Percentiles rank a stretch among this genome's conserved stretches.
These are phyloP conservation scores for Kurtzmaniella quercitrusa DNA, from an alignment of 1,139 yeast genomes.

Conservation along the genomic window DNA sequence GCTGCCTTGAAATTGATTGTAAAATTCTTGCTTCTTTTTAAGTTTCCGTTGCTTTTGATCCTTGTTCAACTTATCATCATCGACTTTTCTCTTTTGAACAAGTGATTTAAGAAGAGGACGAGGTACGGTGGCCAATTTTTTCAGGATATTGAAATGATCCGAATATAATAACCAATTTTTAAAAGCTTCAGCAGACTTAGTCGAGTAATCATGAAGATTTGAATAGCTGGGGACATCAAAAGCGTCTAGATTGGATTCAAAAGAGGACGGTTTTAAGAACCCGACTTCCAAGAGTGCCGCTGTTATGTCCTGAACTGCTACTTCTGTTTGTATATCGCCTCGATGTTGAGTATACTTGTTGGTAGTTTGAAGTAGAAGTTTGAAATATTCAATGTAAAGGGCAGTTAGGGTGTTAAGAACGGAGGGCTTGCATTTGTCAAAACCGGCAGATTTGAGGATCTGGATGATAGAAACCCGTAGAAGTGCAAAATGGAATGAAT, in stretches of 20 bases:
- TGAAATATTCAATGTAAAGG: conserved; percentile 52
- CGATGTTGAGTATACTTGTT: conserved; percentile 17
- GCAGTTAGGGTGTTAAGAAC: conserved; percentile 63
- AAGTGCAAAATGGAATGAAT: conserved; percentile 51
- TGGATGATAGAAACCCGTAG: conserved; percentile 64
- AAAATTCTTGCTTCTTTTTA: conserved; percentile 35
- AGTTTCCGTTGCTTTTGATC: conserved; percentile 17
- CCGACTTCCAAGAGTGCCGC: conserved; percentile 57
- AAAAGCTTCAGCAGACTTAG: conserved; percentile 37
- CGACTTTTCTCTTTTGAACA: conserved; percentile 36
- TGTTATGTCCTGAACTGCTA: conserved; percentile 54
- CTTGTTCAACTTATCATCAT: conserved; percentile 13
- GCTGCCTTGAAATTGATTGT: conserved; percentile 31
- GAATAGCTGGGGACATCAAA: conserved; percentile 14
- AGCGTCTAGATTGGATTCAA: conserved; percentile 12
- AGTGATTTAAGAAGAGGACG: conserved; percentile 25
- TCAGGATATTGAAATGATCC: conserved; percentile 21
- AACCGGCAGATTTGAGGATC: conserved; percentile 65
- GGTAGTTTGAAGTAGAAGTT: conserved; percentile 41
- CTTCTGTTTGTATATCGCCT: conserved; percentile 14
- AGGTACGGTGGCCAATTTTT: conserved; percentile 32
- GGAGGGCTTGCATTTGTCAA: conserved; percentile 63
- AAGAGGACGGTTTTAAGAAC: conserved; percentile 40
- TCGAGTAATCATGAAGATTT: conserved; percentile 22
- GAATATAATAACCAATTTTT: conserved; percentile 32